Evolutionary conservation across 1,284 basidiomycete species (phyloP).

Genomic region (Psilocybe mexicana): DNA sequence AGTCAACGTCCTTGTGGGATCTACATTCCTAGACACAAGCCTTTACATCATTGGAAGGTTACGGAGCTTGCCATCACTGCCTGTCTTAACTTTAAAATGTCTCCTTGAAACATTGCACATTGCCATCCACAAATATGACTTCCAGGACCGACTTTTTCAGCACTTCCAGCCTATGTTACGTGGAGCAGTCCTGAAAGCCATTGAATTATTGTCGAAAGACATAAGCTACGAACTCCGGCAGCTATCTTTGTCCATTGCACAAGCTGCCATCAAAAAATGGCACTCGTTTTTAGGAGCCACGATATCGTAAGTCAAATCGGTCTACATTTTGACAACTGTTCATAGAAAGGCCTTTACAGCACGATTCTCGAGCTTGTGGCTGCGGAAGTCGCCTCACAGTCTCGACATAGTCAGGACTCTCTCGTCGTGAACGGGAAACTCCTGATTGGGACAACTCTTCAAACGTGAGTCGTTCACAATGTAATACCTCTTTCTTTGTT

Average conservation of each 20-base stretch:
- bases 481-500: not conserved
- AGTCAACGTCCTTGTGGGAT: conserved; percentile 52
- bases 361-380: conserved; percentile 48
- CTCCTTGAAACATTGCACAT: conserved; percentile 64
- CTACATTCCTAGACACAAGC: conserved; percentile 60
- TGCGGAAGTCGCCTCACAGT: conserved; percentile 47
- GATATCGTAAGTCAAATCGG: conserved; percentile 19
- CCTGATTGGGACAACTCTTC: conserved; percentile 55
- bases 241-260: conserved; percentile 56
- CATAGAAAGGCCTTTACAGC: conserved; percentile 20
- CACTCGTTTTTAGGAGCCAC: conserved; percentile 48
- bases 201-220: conserved; percentile 50
- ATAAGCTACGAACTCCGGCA: conserved; percentile 67
- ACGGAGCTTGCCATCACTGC: conserved; percentile 44
- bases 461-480: conserved; percentile 38
- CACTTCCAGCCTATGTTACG: conserved; percentile 55
- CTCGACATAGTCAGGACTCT: conserved; percentile 54
- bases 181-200: conserved; percentile 48
- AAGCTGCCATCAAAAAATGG: conserved; percentile 64
- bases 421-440: conserved; percentile 54
- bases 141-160: conserved; percentile 51
- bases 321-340: not conserved
- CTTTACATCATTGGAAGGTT: conserved; percentile 49
- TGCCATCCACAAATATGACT: conserved; percentile 68
- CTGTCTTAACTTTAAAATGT: conserved; percentile 54